phyloP scores from a whole-genome alignment of 257 asterid species.

The Salvia miltiorrhiza region DNA sequence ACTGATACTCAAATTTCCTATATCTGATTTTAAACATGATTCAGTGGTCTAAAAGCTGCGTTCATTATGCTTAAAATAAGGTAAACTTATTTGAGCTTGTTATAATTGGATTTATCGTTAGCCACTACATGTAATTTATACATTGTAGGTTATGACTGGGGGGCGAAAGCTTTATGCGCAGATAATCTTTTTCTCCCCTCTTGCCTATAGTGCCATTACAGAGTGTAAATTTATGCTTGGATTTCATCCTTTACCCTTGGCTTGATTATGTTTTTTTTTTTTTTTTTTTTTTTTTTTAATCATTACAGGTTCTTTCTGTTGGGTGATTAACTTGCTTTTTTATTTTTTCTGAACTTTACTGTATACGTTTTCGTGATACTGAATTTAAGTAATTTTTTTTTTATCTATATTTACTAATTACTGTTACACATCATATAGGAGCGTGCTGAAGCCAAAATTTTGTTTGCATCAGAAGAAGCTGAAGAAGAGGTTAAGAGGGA shows the following conservation, averaged over 20 bases:
- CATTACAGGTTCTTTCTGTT: not conserved
- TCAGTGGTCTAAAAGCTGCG: not conserved
- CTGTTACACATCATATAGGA: conserved; percentile 47
- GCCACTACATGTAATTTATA: not conserved
- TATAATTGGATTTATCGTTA: not conserved
- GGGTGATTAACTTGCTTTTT: not conserved
- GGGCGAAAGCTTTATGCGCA: not conserved
- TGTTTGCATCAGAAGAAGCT: conserved; percentile 90
- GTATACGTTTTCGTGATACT: not conserved
- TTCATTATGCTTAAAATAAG: not conserved
- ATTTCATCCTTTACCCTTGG: not conserved
- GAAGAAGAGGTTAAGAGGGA: conserved; percentile 85
- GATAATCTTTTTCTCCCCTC: not conserved
- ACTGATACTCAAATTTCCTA: not conserved
- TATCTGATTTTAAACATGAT: not conserved
- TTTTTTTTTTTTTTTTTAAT: no score
- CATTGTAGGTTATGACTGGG: not conserved
- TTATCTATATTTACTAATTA: not conserved
- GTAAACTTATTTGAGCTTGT: not conserved
- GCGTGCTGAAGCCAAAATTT: conserved; percentile 75
- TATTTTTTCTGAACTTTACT: not conserved
- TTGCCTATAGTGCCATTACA: not conserved
- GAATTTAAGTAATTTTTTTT: not conserved
- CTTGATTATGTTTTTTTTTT: conserved; percentile 4
- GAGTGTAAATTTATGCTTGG: not conserved